Evolutionary conservation across 2,329 filamentous ascomycete species (phyloP), one percentile per base, ranked within the genome.

Genomic region (Scolecobasidium constrictum): DNA sequence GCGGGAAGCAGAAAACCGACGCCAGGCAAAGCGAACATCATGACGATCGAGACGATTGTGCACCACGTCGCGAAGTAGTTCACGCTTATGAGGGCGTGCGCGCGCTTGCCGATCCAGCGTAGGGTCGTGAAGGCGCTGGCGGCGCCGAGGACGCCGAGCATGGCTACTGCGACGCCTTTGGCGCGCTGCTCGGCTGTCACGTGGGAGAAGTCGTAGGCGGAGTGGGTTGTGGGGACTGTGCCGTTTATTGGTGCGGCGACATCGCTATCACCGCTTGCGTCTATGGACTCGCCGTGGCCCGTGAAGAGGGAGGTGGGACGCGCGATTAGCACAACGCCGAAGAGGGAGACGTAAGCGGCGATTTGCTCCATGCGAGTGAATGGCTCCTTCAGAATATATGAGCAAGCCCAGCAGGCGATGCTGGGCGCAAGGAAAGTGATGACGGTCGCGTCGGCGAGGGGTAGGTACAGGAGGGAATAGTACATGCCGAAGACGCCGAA

Each of bases 391-490:
- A 81, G 72, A 28, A 88, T 63, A 43, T 87, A 67, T 26, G 83
- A 86, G 57, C 86, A 94, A 15, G 83, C 73, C 64, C 88, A 86
- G 45, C 84, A 86, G 16, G 85, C 76, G 4, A 93, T 69, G 12
- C 81, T 81, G 0, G 88, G 88, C 0, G 83, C 77, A 4, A 94
- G 71, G 56, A 94, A 95, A 6, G 86, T 92, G 42, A 95, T 81
- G 23, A 94, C 87, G 0, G 85, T 92, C 2, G 87, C 86, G 57
- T 94, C 87, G 13, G 86, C 83, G 2, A 94, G 71, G 0, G 86
- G 84, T 3, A 94, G 73, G 53, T 93, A 93, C 55, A 84, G 73
- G 45, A 84, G 64, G 5, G 77, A 81, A 53, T 79, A 47, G 21
- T 47, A 47, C 42, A 46, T 49, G 35, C 38, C 34, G 16, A 46